Evolutionary conservation across 1,284 basidiomycete genomes (phyloP).

Genomic region (Taiwanofungus camphoratus): DNA sequence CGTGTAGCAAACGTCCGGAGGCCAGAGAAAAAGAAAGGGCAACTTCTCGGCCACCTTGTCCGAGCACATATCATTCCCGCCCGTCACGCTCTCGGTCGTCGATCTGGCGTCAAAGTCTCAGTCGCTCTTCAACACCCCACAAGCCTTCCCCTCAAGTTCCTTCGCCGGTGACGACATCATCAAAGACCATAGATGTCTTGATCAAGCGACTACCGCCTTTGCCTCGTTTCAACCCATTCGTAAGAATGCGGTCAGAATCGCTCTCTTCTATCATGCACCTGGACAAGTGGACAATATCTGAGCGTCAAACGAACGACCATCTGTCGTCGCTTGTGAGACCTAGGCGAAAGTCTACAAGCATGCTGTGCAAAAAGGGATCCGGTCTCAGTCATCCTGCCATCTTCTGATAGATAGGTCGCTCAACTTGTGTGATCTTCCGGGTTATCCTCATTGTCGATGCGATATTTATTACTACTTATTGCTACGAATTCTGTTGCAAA

Average conservation of each 20-base stretch:
- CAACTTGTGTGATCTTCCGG: too few relatives aligned
- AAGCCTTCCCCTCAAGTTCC: slow-evolving; percentile 1
- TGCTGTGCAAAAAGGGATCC: too few relatives aligned
- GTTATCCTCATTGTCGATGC: too few relatives aligned
- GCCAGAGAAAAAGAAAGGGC: too few relatives aligned
- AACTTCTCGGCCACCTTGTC: too few relatives aligned
- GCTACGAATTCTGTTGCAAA: too few relatives aligned
- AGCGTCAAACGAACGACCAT: neutral
- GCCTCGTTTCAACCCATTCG: slow-evolving; percentile 29
- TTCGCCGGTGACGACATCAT: neutral
- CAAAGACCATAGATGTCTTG: slow-evolving; percentile 4
- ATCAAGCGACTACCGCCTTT: slow-evolving; percentile 26
- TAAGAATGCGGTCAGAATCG: slow-evolving; percentile 27
- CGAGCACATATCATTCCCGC: too few relatives aligned
- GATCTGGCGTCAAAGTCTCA: slow-evolving; percentile 5
- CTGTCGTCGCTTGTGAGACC: neutral
- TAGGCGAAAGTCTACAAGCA: slow-evolving; percentile 1
- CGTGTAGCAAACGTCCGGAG: too few relatives aligned
- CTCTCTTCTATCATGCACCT: slow-evolving; percentile 24
- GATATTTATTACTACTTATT: too few relatives aligned
- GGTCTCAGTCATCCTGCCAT: too few relatives aligned
- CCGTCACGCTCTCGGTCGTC: slow-evolving; percentile 12
- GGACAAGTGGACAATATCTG: neutral
- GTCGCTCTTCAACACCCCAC: neutral
- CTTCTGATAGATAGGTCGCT: too few relatives aligned